Evolutionary conservation across 805 yeast species (phyloP).

Genomic region (Ogataea trehaloabstinens): DNA sequence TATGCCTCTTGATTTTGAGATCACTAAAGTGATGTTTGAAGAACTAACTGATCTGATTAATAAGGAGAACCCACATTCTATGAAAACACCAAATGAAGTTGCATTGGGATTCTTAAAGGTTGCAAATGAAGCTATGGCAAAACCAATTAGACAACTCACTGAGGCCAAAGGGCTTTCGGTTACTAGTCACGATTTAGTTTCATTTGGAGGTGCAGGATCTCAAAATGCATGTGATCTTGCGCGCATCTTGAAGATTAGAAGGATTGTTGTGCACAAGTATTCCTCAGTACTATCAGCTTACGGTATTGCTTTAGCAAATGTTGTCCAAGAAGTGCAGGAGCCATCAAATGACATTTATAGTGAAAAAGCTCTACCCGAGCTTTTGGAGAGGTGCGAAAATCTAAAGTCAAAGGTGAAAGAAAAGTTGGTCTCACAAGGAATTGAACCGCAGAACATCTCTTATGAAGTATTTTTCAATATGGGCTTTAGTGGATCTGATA

Average conservation of each 20-base stretch:
- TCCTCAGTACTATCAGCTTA: constrained; percentile 39
- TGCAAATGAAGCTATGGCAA: constrained; percentile 82
- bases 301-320: constrained; percentile 66
- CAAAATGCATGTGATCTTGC: constrained; percentile 79
- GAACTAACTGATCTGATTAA: constrained; percentile 55
- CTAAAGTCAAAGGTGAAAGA: constrained; percentile 13
- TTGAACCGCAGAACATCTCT: constrained; percentile 9
- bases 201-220: constrained; percentile 90
- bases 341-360: constrained; percentile 21
- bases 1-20: constrained; percentile 58
- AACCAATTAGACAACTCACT: constrained; percentile 75
- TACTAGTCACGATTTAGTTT: constrained; percentile 60
- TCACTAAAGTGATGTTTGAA: constrained; percentile 47
- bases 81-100: constrained; percentile 55
- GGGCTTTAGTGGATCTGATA: constrained; percentile 79
- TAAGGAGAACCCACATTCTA: constrained; percentile 28
- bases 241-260: constrained; percentile 56
- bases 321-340: constrained; percentile 30
- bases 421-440: constrained; percentile 33
- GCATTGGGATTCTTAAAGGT: constrained; percentile 77
- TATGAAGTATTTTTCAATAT: constrained; percentile 53
- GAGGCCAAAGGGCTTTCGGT: constrained; percentile 73
- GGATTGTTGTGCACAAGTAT: constrained; percentile 67
- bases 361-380: constrained; percentile 10
- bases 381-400: constrained; percentile 15